phyloP scores from a whole-genome alignment of 805 yeast species.

The Maudiozyma bulderi region DNA sequence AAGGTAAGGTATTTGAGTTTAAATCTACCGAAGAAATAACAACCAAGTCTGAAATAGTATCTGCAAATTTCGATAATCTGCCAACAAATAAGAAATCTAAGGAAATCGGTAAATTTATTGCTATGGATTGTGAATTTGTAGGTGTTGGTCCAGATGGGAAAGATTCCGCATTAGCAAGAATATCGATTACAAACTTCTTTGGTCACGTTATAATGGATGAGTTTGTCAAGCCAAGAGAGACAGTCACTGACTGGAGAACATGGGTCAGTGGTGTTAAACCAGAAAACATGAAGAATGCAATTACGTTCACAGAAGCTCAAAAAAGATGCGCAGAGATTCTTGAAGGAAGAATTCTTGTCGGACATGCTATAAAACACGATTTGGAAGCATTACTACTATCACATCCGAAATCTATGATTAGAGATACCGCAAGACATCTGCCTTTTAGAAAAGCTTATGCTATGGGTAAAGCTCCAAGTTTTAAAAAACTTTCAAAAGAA shows the following conservation, averaged over 20 bases:
- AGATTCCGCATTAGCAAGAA: slow-evolving; percentile 71
- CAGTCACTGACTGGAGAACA: slow-evolving; percentile 85
- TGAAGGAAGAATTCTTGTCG: slow-evolving; percentile 53
- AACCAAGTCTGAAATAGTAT: neutral
- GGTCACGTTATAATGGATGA: slow-evolving; percentile 65
- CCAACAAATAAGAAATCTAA: slow-evolving; percentile 21
- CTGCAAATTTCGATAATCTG: slow-evolving; percentile 1
- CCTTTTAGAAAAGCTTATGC: slow-evolving; percentile 47
- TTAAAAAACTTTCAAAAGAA: slow-evolving; percentile 54
- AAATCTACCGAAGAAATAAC: neutral
- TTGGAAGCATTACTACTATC: slow-evolving; percentile 54
- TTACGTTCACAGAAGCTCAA: slow-evolving; percentile 60
- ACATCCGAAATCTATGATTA: slow-evolving; percentile 51
- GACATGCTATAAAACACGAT: slow-evolving; percentile 81
- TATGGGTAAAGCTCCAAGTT: slow-evolving; percentile 61
- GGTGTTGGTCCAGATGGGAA: slow-evolving; percentile 73
- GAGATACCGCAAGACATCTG: slow-evolving; percentile 65
- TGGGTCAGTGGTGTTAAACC: slow-evolving; percentile 85
- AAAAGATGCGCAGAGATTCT: slow-evolving; percentile 42
- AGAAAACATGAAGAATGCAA: slow-evolving; percentile 55
- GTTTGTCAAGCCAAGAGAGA: slow-evolving; percentile 65
- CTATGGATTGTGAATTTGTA: slow-evolving; percentile 91
- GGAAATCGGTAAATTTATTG: slow-evolving; percentile 61
- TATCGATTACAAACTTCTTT: slow-evolving; percentile 74
- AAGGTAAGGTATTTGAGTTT: slow-evolving; percentile 18